Base-by-base conservation (phyloP, 805 yeast species). In the Yarrowia divulgata region DNA sequence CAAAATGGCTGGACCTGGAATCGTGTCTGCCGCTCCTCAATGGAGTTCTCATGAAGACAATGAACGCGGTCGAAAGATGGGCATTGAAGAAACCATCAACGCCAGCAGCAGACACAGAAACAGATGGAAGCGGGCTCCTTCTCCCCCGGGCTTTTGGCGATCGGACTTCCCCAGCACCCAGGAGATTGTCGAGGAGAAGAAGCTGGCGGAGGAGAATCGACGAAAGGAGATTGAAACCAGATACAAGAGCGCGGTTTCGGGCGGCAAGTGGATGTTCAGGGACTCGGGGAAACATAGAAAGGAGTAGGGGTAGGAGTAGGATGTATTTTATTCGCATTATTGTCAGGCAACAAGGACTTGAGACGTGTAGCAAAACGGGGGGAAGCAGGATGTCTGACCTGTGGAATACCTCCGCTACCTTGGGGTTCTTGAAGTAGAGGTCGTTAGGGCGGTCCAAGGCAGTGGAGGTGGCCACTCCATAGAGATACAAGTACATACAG, bases 161-260 rank as follows among this genome's bases (percentile, higher is more conserved):
- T 79, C 87, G 32, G 90, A 86, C 67, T 87, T 88, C 71, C 89
- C 90, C 0, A 78, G 77, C 6, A 84, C 89, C 0, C 90, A 85
- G 70, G 86, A 87, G 72, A 75, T 78, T 13, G 73, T 67, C 1
- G 77, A 74, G 52, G 86, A 82, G 69, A 81, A 80, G 71, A 70
- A 70, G 18, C 76, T 77, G 68, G 76, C 69, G 0, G 77, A 78
- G 29, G 69, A 71, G 67, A 73, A 82, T 19, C 75, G 82, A 4
- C 73, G 74, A 49, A 75, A 78, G 42, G 82, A 79, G 55, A 85
- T 86, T 0, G 76, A 81, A 60, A 78, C 80, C 32, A 76, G 89
- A 66, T 77, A 86, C 32, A 75, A 78, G 42, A 82, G 82, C 63
- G 82, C 88, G 0, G 74, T 82, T 7, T 70, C 81, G 55, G 79